Evolutionary conservation across 306 rosid species (phyloP), one percentile per base, ranked within the genome.

Genomic region (Begonia loranthoides): DNA sequence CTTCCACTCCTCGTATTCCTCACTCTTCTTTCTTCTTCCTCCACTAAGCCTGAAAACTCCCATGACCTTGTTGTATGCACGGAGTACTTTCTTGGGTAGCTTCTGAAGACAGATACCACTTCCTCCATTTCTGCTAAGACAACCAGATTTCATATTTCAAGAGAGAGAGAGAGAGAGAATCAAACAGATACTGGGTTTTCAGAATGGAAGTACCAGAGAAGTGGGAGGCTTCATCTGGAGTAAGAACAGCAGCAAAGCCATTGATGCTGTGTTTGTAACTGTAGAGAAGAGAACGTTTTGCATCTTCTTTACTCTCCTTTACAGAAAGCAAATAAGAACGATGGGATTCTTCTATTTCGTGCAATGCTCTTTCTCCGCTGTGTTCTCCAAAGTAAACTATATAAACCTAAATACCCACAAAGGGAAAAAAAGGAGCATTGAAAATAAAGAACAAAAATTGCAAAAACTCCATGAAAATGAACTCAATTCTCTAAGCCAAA

Each of bases 211-310:
- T 72, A 88, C 95, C 95, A 3, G 85, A 79, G 39, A 90, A 59
- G 28, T 61, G 66, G 15, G 79, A 48, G 58, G 94, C 95, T 76
- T 90, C 79, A 19, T 76, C 53, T 4, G 72, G 66, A 12, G 76
- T 66, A 62, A 90, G 97, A n/a, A 84, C 19, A 3, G 97, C 95
- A 9, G 97, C 95, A 54, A 90, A 90, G 76, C 92, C 97, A 70
- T 90, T 90, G 75, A 90, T 62, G 59, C 63, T 67, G 65, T 74
- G 85, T 50, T 79, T 90, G 76, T 90, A 90, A 46, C 94, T 85
- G 73, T 90, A 90, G 57, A 90, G 66, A 66, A 78, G 71, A 15
- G 86, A 85, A 47, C 58, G 70, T 69, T 22, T 60, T 13, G 95
- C 94, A 34, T 78, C 92, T 15, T 79, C 74, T 63, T 78, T 67